A percentile compares a stretch with the other conserved stretches of the same genome.
phyloP scores from a whole-genome alignment of 1,284 basidiomycete genomes.

The Boletus semigastroideus region DNA sequence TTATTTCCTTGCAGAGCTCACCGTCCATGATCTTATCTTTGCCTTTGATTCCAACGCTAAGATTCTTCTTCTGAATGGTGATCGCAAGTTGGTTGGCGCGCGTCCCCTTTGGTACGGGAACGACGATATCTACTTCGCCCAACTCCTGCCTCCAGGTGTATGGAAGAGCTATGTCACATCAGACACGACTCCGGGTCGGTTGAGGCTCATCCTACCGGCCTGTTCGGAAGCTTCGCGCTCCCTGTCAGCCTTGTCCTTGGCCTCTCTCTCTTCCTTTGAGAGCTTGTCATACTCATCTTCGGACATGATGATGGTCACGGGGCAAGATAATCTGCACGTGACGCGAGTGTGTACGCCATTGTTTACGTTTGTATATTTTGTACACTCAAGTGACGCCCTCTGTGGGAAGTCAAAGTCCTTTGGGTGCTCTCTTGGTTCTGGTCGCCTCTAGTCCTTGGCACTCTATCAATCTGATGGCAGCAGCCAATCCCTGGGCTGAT shows the following conservation, averaged over 20 bases:
- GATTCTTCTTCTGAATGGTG: slow-evolving; percentile 76
- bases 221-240: slow-evolving; percentile 80
- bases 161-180: slow-evolving; percentile 66
- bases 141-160: slow-evolving; percentile 94
- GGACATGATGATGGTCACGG: slow-evolving; percentile 33
- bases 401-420: not conserved
- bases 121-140: slow-evolving; percentile 79
- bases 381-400: slow-evolving; percentile 10
- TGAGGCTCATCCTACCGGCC: slow-evolving; percentile 59
- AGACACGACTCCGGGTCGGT: slow-evolving; percentile 12
- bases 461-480: slow-evolving; percentile 25
- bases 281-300: slow-evolving; percentile 77
- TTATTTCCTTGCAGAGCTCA: slow-evolving; percentile 92
- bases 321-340: slow-evolving; percentile 32
- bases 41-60: slow-evolving; percentile 86
- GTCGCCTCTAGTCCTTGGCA: slow-evolving; percentile 3
- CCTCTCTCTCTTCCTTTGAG: slow-evolving; percentile 73
- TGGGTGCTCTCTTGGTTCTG: slow-evolving; percentile 14
- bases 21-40: slow-evolving; percentile 84
- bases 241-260: slow-evolving; percentile 66
- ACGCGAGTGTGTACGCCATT: slow-evolving; percentile 11
- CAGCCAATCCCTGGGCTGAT: slow-evolving; percentile 34
- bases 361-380: slow-evolving; percentile 32
- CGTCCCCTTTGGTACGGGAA: slow-evolving; percentile 88
- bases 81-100: slow-evolving; percentile 77